phyloP scores from a whole-genome alignment of 192 early-diverging fungal species.

The Backusella liffmaniae region DNA sequence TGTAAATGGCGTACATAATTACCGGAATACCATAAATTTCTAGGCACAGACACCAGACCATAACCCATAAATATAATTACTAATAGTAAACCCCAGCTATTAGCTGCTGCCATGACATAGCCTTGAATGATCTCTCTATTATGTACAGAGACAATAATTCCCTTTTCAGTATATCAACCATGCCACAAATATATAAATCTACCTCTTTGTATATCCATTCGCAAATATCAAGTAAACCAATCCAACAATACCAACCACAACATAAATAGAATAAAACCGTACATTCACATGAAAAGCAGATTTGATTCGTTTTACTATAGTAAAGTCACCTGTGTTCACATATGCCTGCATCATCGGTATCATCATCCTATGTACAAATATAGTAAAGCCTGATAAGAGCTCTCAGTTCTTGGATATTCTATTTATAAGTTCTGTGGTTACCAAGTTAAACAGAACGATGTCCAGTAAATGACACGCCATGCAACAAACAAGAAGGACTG shows the following conservation, averaged over 20 bases:
- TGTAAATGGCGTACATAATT: conserved; percentile 59
- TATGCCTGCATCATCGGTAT: conserved; percentile 85
- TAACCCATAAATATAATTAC: conserved; percentile 91
- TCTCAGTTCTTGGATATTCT: not conserved
- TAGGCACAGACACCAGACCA: conserved; percentile 88
- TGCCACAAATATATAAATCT: not conserved
- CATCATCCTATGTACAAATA: conserved; percentile 47
- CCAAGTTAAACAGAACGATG: conserved; percentile 86
- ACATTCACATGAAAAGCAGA: conserved; percentile 80
- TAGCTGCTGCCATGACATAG: conserved; percentile 89
- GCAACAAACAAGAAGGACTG: conserved; percentile 67
- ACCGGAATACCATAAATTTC: conserved; percentile 78
- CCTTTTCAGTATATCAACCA: not conserved
- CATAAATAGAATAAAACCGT: conserved; percentile 75
- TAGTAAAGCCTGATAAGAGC: not conserved
- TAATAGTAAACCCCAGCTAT: conserved; percentile 91
- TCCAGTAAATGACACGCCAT: conserved; percentile 91
- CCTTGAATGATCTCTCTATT: conserved; percentile 67
- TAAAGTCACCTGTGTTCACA: conserved; percentile 86
- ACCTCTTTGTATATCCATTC: conserved; percentile 34
- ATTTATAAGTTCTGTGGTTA: conserved; percentile 24
- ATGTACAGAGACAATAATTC: not conserved
- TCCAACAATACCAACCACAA: conserved; percentile 64
- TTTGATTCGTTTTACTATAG: conserved; percentile 61
- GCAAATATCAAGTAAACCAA: conserved; percentile 64